Base-by-base conservation (phyloP, 2,329 filamentous ascomycete species). In the Monilinia polystroma region DNA sequence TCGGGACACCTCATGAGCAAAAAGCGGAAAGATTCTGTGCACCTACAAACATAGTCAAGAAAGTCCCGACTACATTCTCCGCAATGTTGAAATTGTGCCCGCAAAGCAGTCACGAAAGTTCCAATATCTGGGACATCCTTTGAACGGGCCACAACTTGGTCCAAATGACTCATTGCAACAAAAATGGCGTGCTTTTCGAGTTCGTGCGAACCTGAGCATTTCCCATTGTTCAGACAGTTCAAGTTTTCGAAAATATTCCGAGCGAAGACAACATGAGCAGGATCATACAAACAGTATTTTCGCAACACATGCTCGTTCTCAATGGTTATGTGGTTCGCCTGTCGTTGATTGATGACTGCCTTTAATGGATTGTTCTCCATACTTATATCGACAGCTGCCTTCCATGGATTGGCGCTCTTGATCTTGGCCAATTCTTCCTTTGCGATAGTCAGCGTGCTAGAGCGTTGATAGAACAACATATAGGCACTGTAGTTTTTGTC, bases 391-490 rank as follows among this genome's bases (percentile, higher is more conserved):
- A 51, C 20, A 60, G 45, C 57, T 23, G 20, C 20, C n/a, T 18
- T 38, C 43, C 43, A 38, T 51, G 20, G 29, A 18, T 6, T 51
- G 20, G 14, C 45, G 20, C 38, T 62, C 26, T 60, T 45, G 26
- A 49, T 32, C n/a, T 43, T 35, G 14, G 6, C 29, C 71, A 87
- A 79, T 2, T 77, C 73, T 38, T 82, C 78, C 71, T 85, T 82
- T 68, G 85, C 83, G 20, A 78, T 77, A 23, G 82, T 80, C 66
- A 93, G 82, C 5, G 86, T 85, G 0, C 88, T 88, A 4, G 88
- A 85, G 59, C 95, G 87, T 77, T 97, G 91, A 77, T 99, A 99
- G 77, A 99, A 98, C 11, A 99, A 84, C 91, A 99, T 98, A 77
- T 99, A 99, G 16, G 94, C 95, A 76, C 92, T 98, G 81, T 89